phyloP scores from a whole-genome alignment of 345 rosid genomes.

The Psidium guajava region DNA sequence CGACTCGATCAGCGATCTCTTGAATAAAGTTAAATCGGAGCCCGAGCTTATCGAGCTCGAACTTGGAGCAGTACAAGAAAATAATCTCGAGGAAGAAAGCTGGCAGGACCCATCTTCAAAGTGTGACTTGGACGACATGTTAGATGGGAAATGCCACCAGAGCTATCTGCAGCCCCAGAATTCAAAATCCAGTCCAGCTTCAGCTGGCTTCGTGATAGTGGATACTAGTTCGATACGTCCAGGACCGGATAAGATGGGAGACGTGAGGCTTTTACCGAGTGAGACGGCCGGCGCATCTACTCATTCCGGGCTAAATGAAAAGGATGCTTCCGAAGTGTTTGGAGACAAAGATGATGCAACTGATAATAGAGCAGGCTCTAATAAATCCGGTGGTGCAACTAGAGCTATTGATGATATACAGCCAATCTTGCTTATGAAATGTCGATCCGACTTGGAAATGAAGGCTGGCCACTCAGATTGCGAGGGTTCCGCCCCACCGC shows the following conservation, averaged over 20 bases:
- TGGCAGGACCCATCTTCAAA: constrained; percentile 1
- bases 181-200: constrained; percentile 2
- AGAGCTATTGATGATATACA: background rate
- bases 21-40: constrained; percentile 39
- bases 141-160: constrained; percentile 10
- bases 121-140: constrained; percentile 5
- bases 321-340: constrained; percentile 8
- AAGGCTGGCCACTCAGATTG: background rate
- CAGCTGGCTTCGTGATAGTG: constrained; percentile 25
- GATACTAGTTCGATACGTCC: constrained; percentile 31
- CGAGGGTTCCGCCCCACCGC: background rate
- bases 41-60: constrained; percentile 47
- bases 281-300: constrained; percentile 6
- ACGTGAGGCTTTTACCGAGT: constrained; percentile 25
- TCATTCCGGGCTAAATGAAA: constrained; percentile 11
- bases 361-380: background rate
- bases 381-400: background rate
- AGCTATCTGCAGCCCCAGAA: constrained; percentile 29
- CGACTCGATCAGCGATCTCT: constrained; percentile 47
- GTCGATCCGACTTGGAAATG: background rate
- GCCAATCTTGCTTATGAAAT: background rate
- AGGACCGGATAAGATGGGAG: constrained; percentile 19
- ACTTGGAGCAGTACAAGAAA: constrained; percentile 3
- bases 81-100: constrained; percentile 11
- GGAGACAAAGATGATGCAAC: background rate